Conservation (phyloP, 108 stramenopile species). For the Aurantiochytrium sp. region DNA sequence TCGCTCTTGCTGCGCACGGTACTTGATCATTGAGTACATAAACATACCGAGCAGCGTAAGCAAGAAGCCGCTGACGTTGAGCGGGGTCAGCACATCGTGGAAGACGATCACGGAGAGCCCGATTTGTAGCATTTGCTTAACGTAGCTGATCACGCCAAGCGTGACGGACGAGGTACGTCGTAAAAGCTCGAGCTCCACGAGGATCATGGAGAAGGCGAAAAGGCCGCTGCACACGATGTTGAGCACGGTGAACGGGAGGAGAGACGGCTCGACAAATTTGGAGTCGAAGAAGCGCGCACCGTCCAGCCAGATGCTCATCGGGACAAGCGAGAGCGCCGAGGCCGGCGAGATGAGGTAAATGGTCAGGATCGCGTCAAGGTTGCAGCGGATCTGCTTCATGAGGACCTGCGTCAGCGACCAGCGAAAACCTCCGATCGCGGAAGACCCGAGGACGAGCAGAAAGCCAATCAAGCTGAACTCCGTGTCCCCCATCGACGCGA, state of each 20-base stretch:
- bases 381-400: conserved; percentile 22
- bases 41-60: not conserved
- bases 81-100: not conserved
- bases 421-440: conserved; percentile 32
- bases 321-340: conserved; percentile 18
- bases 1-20: too few relatives aligned
- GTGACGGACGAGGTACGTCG: conserved; percentile 34
- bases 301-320: conserved; percentile 8
- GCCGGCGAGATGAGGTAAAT: conserved; percentile 36
- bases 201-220: conserved; percentile 29
- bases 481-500: not conserved
- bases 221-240: not conserved
- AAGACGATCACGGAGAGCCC: not conserved
- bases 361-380: conserved; percentile 17
- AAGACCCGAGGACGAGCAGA: not conserved
- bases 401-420: conserved; percentile 36
- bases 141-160: conserved; percentile 31
- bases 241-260: not conserved
- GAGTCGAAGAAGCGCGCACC: not conserved
- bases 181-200: conserved; percentile 35
- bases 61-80: not conserved
- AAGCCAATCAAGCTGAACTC: conserved; percentile 15
- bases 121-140: not conserved
- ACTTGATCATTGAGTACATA: not conserved
- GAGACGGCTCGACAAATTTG: not conserved